Conservation (phyloP, 371 early-diverging fungal species). For the Dentiscutata heterogama region DNA sequence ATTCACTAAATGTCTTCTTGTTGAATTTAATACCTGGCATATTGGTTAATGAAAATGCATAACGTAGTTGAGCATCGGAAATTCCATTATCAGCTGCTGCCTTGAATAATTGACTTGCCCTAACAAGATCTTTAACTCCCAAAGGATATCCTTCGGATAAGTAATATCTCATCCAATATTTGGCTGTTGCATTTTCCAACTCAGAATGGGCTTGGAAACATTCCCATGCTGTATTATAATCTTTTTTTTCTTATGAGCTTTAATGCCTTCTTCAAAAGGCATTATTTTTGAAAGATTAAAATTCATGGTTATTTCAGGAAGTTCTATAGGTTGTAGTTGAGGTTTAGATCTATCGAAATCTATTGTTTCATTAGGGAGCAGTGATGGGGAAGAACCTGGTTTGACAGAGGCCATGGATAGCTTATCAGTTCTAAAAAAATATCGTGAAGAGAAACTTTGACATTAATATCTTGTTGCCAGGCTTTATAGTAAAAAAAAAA, state of each 20-base stretch:
- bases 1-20: neutral
- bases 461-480: slow-evolving; percentile 14
- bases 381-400: neutral
- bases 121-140: neutral
- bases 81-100: slow-evolving; percentile 16
- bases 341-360: neutral
- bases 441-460: slow-evolving; percentile 7
- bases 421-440: neutral
- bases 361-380: neutral
- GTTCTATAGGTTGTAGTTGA: too few species aligned
- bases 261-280: slow-evolving; percentile 10
- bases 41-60: neutral
- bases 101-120: slow-evolving; percentile 12
- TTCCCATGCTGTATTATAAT: slow-evolving; percentile 27
- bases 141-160: neutral
- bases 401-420: neutral
- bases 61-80: neutral
- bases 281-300: neutral
- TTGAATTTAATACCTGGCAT: slow-evolving; percentile 21
- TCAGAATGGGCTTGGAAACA: slow-evolving; percentile 4
- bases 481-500: slow-evolving; percentile 1
- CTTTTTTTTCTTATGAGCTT: neutral
- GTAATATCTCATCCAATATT: slow-evolving; percentile 24
- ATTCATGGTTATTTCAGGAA: too few species aligned
- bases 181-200: neutral